phyloP scores from a whole-genome alignment of 1,139 yeast genomes.

The Taiozyma sp. region DNA sequence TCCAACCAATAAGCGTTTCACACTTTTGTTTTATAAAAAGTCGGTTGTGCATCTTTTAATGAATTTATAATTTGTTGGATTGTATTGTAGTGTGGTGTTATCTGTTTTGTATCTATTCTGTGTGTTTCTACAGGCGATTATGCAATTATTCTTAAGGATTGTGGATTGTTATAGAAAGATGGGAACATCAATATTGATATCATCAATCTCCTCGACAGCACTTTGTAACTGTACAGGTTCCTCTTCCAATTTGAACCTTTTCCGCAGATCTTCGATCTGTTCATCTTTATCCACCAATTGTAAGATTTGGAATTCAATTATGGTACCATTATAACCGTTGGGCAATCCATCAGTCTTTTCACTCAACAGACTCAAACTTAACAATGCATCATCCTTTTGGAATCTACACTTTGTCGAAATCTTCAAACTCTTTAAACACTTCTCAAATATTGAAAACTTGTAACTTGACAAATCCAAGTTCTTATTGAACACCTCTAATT shows the following conservation, averaged over 20 bases:
- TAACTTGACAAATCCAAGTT: conserved; percentile 33
- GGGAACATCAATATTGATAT: conserved; percentile 5
- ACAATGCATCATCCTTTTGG: conserved; percentile 45
- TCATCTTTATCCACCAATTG: conserved; percentile 35
- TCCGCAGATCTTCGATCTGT: background rate
- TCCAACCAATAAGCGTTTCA: conserved; percentile 53
- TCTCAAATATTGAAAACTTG: conserved; percentile 48
- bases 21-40: background rate
- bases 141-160: background rate
- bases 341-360: conserved; percentile 26
- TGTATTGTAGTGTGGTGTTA: no score
- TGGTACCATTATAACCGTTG: conserved; percentile 48
- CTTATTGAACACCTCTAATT: conserved; percentile 20
- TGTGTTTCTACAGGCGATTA: no score
- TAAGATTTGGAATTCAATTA: conserved; percentile 55
- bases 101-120: no score
- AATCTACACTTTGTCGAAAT: conserved; percentile 56
- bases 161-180: conserved; percentile 2
- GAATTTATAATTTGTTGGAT: background rate
- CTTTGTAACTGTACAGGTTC: background rate
- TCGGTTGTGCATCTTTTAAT: background rate
- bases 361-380: conserved; percentile 30
- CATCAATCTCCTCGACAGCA: background rate
- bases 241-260: background rate
- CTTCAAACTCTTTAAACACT: conserved; percentile 47